These are phyloP conservation scores for Theobroma cacao DNA, from an alignment of 345 rosid species.

Conservation along the genomic window DNA sequence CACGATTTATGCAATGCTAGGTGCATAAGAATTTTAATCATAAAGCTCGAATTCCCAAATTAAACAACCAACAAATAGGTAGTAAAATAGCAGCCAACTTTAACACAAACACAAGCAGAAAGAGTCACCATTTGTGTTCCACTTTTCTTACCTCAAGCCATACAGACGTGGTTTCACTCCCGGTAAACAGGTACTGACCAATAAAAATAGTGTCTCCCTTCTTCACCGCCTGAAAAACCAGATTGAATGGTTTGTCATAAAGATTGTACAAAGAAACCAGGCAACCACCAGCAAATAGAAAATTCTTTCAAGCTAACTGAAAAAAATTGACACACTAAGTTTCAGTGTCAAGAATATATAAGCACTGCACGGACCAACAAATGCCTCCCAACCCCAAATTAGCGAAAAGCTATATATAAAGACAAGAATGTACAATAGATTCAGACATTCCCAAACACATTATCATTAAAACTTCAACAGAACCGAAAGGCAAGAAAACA, in stretches of 20 bases:
- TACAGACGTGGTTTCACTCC: constrained; percentile 96
- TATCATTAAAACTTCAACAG: background rate
- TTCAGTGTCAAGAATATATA: background rate
- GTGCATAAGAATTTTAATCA: background rate
- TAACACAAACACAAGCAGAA: background rate
- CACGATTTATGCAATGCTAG: constrained; percentile 5
- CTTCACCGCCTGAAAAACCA: constrained; percentile 75
- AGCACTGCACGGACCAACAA: background rate
- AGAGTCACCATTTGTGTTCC: background rate
- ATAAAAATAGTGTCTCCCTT: constrained; percentile 89
- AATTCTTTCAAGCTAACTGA: background rate
- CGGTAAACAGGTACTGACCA: constrained; percentile 94
- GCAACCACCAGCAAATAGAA: background rate
- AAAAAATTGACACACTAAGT: background rate
- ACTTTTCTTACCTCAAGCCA: constrained; percentile 78
- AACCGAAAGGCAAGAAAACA: background rate
- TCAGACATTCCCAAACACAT: background rate
- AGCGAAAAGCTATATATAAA: background rate
- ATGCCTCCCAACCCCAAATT: background rate
- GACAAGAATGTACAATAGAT: background rate
- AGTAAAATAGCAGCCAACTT: background rate
- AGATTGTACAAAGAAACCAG: background rate
- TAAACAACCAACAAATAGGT: background rate
- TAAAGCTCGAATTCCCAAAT: background rate
- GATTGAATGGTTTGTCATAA: constrained; percentile 8